Base-by-base conservation (phyloP, 495 filamentous ascomycete genomes). In the Jackrogersella minutella region DNA sequence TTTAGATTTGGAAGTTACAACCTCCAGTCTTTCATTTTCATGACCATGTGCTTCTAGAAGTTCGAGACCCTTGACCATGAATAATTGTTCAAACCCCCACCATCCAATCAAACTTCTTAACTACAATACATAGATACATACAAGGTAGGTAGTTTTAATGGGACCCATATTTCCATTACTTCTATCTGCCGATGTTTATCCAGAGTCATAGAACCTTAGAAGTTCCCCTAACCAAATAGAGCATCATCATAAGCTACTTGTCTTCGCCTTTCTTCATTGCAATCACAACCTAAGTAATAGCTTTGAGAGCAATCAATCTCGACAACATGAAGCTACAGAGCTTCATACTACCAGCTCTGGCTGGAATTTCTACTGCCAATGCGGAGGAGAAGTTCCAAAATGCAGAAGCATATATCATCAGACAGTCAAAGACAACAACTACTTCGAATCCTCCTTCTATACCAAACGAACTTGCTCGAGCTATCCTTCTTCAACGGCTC, bases 401-500 rank as follows among this genome's bases (percentile, higher is more conserved):
- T 21, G 70, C 71, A 10, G 70, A 73, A 34, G 65, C 58, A 17
- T 73, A 69, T 39, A 75, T 72, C 54, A 57, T 75, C 28, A 68
- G 55, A 33, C 59, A 71, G 60, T 47, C 51, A 21, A 66, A 71
- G 24, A 57, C 22, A 6, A 44, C 30, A 41, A 50, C 41, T 54
- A 52, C n/a, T n/a, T n/a, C 74, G 59, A 69, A 74, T 43, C 59
- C 71, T 16, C 72, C 75, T 24, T 74, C 74, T 30, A 70, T 79
- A 60, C 68, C 76, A 14, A 70, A 74, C 69, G 77, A 78, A 21
- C 58, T 76, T 52, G 73, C 74, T 34, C 70, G 72, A 73, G 58
- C 80, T 41, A 76, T 81, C 69, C 68, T 79, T 50, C 70, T 76
- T 2, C 71, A 74, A 66, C 77, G 83, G 56, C 72, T 82, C 47